phyloP scores from a whole-genome alignment of 1,284 basidiomycete species.

The Tilletia caries region DNA sequence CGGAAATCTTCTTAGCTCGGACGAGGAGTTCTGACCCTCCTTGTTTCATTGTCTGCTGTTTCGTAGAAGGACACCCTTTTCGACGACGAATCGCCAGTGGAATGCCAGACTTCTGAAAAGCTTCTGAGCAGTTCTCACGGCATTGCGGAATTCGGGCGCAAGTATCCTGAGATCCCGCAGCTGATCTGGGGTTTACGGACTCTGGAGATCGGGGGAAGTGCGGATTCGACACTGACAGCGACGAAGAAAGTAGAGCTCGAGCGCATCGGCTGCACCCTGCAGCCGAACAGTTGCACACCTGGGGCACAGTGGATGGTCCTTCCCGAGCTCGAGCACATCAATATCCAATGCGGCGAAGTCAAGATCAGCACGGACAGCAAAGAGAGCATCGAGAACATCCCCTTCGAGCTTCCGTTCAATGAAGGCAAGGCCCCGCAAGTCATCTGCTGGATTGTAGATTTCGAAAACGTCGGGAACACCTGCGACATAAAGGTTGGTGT shows the following conservation, averaged over 20 bases:
- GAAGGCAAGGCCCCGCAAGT: not conserved
- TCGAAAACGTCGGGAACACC: too few species aligned
- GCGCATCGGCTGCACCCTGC: not conserved
- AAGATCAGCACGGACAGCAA: not conserved
- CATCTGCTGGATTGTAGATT: constrained; percentile 12
- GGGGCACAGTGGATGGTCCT: constrained; percentile 12
- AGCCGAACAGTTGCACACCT: not conserved
- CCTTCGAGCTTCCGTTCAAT: constrained; percentile 13
- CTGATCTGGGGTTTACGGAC: not conserved
- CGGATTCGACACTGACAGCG: not conserved
- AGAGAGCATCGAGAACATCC: not conserved
- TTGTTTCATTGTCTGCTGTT: too few species aligned
- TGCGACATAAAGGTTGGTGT: not conserved
- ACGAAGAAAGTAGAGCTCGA: not conserved
- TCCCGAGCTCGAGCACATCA: constrained; percentile 3
- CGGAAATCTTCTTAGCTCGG: not conserved
- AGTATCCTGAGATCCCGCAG: constrained; percentile 5
- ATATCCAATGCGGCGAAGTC: constrained; percentile 11
- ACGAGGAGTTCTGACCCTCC: not conserved
- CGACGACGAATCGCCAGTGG: constrained; percentile 8
- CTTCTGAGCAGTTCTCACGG: too few species aligned
- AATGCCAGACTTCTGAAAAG: not conserved
- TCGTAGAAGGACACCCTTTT: constrained; percentile 3
- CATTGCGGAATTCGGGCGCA: not conserved
- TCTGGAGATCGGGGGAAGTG: not conserved